Evolutionary conservation across 768 basidiomycete species (phyloP).

Genomic region (Hygrocybe coccinea): DNA sequence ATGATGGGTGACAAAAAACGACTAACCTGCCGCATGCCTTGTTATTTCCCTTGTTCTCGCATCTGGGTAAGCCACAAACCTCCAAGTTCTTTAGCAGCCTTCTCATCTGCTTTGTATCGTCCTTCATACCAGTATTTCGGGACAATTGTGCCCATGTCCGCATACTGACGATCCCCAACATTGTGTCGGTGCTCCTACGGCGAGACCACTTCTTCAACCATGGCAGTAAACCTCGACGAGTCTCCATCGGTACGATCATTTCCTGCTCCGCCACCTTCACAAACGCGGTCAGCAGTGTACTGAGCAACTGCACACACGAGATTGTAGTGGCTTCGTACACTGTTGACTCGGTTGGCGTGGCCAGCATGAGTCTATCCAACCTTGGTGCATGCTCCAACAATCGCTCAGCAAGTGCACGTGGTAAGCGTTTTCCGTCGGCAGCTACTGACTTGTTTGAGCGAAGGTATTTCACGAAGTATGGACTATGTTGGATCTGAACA

Average conservation of each 20-base stretch:
- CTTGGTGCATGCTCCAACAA: conserved; percentile 19
- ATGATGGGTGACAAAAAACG: background rate
- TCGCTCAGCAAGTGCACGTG: conserved; percentile 19
- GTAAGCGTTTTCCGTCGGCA: conserved; percentile 19
- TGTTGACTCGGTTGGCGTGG: background rate
- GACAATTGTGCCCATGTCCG: conserved; percentile 1
- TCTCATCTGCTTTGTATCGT: conserved; percentile 5
- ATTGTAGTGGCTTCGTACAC: background rate
- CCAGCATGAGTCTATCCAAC: conserved; percentile 13
- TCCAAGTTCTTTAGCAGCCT: conserved; percentile 13
- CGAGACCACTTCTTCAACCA: conserved; percentile 8
- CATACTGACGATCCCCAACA: conserved; percentile 1
- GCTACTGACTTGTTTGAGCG: conserved; percentile 17
- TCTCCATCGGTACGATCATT: conserved; percentile 1
- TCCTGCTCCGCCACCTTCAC: conserved; percentile 9
- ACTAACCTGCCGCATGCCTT: conserved; percentile 13
- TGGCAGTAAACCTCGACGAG: background rate
- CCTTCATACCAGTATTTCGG: background rate
- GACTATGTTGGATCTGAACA: conserved; percentile 18
- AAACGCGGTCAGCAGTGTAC: conserved; percentile 10
- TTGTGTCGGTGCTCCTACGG: conserved; percentile 3
- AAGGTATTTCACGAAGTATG: conserved; percentile 27
- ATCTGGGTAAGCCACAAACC: conserved; percentile 11
- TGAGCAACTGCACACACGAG: conserved; percentile 5
- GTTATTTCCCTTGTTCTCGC: conserved; percentile 3